These are phyloP conservation scores for Clitocybe nebularis DNA, from an alignment of 1,284 basidiomycete species.

Conservation along the genomic window DNA sequence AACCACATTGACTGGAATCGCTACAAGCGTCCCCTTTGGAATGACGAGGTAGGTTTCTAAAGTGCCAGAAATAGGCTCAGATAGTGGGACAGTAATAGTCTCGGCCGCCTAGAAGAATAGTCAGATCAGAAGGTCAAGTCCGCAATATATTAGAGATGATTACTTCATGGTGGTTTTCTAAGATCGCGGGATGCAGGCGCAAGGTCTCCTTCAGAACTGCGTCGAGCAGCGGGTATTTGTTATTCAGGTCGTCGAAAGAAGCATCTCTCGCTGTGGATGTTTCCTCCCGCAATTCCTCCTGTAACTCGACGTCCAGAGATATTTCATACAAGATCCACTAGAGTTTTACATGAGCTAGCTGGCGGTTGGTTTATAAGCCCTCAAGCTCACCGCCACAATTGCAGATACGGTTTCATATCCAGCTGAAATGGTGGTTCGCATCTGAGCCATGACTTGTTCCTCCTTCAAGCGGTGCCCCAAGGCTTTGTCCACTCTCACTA, in stretches of 20 bases:
- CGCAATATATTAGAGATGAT: not conserved
- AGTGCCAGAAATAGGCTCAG: constrained; percentile 42
- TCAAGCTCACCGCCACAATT: constrained; percentile 39
- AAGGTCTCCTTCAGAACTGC: constrained; percentile 54
- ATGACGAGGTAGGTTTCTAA: constrained; percentile 37
- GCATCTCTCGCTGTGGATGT: constrained; percentile 37
- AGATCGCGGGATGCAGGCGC: constrained; percentile 54
- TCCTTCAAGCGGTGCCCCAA: constrained; percentile 36
- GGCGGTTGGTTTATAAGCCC: constrained; percentile 1
- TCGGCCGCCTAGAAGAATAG: constrained; percentile 37
- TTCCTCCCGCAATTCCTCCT: constrained; percentile 48
- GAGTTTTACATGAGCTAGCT: constrained; percentile 2
- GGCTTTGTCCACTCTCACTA: constrained; percentile 40
- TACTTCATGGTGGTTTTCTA: constrained; percentile 59
- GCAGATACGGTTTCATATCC: constrained; percentile 62
- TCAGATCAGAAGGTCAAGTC: not conserved
- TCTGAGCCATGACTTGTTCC: constrained; percentile 50
- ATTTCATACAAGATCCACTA: constrained; percentile 61
- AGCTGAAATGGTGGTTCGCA: constrained; percentile 59
- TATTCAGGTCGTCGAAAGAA: constrained; percentile 46
- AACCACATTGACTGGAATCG: constrained; percentile 54
- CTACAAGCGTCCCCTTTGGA: constrained; percentile 52
- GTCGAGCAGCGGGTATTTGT: constrained; percentile 46
- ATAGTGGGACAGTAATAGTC: constrained; percentile 45
- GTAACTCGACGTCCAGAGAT: constrained; percentile 39